phyloP scores from a whole-genome alignment of 106 monocot species.

The Dioscorea zingiberensis region DNA sequence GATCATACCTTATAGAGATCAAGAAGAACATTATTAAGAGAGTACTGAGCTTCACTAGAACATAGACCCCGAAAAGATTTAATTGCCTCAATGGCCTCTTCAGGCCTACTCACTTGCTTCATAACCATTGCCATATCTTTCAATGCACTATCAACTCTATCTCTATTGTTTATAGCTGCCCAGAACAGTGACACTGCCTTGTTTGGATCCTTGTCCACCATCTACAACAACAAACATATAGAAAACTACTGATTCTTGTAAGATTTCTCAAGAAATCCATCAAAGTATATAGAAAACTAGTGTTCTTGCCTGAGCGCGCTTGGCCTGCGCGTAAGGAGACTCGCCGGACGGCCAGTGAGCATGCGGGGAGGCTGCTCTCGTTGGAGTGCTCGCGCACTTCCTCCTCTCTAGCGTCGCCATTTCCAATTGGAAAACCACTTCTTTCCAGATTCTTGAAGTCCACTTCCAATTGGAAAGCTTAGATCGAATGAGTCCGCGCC shows the following conservation, averaged over 20 bases:
- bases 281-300: background rate
- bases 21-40: conserved; percentile 35
- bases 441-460: too few relatives aligned
- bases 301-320: conserved; percentile 14
- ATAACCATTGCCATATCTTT: conserved; percentile 38
- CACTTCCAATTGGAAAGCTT: too few relatives aligned
- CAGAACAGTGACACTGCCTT: conserved; percentile 31
- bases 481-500: too few relatives aligned
- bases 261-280: background rate
- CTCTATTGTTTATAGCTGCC: conserved; percentile 37
- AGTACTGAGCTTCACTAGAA: conserved; percentile 23
- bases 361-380: background rate
- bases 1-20: conserved; percentile 31
- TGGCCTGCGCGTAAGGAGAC: conserved; percentile 21
- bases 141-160: conserved; percentile 33
- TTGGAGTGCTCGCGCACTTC: background rate
- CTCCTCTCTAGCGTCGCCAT: background rate
- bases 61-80: conserved; percentile 31
- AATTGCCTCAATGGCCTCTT: conserved; percentile 41
- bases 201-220: conserved; percentile 31
- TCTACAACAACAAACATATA: background rate
- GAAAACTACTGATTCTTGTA: background rate
- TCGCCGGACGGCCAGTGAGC: conserved; percentile 3
- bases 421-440: background rate
- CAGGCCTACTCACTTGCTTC: conserved; percentile 23